Conservation (phyloP, 208 protist genomes). For the Trypanosoma scelopori region DNA sequence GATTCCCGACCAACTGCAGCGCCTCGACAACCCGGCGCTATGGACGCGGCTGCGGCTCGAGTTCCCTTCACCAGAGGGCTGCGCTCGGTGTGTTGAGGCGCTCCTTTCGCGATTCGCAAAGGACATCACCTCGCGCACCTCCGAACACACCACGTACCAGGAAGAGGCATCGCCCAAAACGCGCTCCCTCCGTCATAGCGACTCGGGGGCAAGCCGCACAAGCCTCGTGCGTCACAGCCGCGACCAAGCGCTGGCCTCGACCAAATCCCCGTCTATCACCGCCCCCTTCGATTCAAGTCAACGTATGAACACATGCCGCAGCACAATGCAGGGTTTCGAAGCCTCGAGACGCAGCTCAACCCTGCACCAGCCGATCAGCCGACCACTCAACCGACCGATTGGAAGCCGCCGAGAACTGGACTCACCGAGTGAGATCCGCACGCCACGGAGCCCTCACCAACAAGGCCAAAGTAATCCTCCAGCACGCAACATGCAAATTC, state of each 20-base stretch:
- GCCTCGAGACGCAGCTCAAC: no score
- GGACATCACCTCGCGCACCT: slow-evolving; percentile 21
- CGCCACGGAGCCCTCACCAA: not conserved
- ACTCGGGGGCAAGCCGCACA: not conserved
- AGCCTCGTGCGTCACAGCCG: not conserved
- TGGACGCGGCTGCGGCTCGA: slow-evolving; percentile 61
- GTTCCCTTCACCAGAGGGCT: slow-evolving; percentile 34
- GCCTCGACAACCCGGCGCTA: slow-evolving; percentile 35
- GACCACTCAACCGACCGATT: not conserved
- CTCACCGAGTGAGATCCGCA: not conserved
- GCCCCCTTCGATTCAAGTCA: no score
- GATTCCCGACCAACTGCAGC: slow-evolving; percentile 1
- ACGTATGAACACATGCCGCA: no score
- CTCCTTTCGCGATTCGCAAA: slow-evolving; percentile 50
- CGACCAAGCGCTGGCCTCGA: not conserved
- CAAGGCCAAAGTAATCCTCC: not conserved
- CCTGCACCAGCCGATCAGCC: no score
- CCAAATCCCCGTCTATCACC: no score
- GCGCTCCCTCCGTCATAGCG: not conserved
- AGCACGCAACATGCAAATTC: not conserved
- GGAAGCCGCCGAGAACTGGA: slow-evolving; percentile 10
- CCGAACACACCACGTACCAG: not conserved
- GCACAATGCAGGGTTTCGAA: no score
- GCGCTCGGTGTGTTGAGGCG: slow-evolving; percentile 46
- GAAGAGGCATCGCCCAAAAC: not conserved